Evolutionary conservation across 805 yeast species (phyloP), one percentile per base, ranked within the genome.

Genomic region (Teunomyces tritomae): DNA sequence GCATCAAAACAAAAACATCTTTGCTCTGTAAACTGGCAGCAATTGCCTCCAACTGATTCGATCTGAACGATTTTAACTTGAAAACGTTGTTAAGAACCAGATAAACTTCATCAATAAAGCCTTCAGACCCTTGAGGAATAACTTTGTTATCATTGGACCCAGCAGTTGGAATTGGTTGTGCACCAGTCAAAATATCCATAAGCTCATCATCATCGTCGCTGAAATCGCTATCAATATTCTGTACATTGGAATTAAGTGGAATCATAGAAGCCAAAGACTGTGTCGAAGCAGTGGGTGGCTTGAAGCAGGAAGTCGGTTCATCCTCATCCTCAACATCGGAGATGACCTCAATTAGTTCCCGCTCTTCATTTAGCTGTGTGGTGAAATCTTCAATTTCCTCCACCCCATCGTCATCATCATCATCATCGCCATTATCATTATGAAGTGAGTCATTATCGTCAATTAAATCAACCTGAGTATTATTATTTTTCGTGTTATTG

Each of bases 1-100:
- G 99, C 96, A 94, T 92, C 57, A 94, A 73, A 1, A 94, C 97
- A 68, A 94, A 89, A 0, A 88, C 96, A 64, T 94, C 99, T 39
- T 78, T 76, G 1, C 97, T 96, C 4, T 78, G 63, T 28, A 84
- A 59, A 28, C 88, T 84, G 1, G 96, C 84, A 57, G 85, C 82
- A 5, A 94, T 80, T 0, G 97, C 98, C 46, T 89, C 94, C 32
- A 85, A 67, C 61, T 94, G 99, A 63, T 92, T 87, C 4, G 83
- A 78, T 48, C 99, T 76, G 64, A 94, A 94, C 1, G 77, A 73
- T 3, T 68, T 59, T 29, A 94, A 65, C 28, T 82, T 78, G 68
- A 94, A 94, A 3, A 75, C 78, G 5, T 75, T 64, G 17, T 74
- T 73, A 28, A 94, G 70, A 8, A 80, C 78, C 1, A 65, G 63